A percentile compares a stretch with the other conserved stretches of the same genome.
These are phyloP conservation scores for Pythium grandisporangium DNA, from an alignment of 352 stramenopile species.

Conservation along the genomic window DNA sequence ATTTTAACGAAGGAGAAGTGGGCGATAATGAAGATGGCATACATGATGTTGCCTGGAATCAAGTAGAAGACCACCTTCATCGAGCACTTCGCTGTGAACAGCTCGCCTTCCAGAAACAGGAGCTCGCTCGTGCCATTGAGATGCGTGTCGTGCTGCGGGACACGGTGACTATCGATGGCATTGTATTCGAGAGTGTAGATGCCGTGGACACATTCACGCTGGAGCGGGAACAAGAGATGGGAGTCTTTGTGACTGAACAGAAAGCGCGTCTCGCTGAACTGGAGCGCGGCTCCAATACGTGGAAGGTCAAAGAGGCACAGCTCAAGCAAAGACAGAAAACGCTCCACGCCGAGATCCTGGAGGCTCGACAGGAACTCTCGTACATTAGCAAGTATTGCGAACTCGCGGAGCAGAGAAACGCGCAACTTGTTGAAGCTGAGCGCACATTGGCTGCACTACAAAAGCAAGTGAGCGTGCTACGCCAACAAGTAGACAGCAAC, in stretches of 20 bases:
- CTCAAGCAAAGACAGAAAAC: constrained; percentile 42
- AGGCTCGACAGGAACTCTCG: constrained; percentile 20
- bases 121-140: constrained; percentile 22
- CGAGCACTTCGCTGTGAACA: constrained; percentile 28
- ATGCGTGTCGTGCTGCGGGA: constrained; percentile 18
- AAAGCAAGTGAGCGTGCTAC: constrained; percentile 17
- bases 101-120: constrained; percentile 21
- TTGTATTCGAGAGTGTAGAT: constrained; percentile 13
- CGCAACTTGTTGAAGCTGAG: constrained; percentile 28
- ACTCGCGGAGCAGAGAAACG: constrained; percentile 18
- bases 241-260: constrained; percentile 20
- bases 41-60: too few species aligned
- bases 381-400: constrained; percentile 20
- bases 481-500: not conserved
- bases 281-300: constrained; percentile 14
- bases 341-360: constrained; percentile 26
- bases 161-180: constrained; percentile 18
- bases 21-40: not conserved
- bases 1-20: constrained; percentile 16
- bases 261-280: constrained; percentile 11
- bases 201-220: constrained; percentile 20
- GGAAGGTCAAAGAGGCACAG: constrained; percentile 33
- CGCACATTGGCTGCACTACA: constrained; percentile 32
- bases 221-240: constrained; percentile 15
- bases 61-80: constrained; percentile 14